These are phyloP conservation scores for Neurospora intermedia DNA, from an alignment of 495 filamentous ascomycete genomes.

Conservation along the genomic window DNA sequence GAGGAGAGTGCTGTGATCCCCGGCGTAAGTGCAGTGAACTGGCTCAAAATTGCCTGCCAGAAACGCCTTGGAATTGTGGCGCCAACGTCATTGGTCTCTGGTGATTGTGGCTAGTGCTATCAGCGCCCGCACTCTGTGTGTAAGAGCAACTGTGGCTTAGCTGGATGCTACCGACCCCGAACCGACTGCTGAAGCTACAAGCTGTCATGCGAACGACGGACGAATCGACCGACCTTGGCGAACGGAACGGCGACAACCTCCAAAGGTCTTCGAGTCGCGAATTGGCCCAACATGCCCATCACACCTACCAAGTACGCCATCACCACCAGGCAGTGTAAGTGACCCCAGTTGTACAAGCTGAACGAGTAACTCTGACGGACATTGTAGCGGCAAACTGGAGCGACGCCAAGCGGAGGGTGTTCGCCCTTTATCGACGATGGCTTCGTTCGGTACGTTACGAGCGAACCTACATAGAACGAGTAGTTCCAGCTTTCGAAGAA, in stretches of 20 bases:
- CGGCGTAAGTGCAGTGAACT: not conserved
- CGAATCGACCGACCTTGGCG: not conserved
- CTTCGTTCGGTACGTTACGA: conserved; percentile 67
- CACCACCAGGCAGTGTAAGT: conserved; percentile 79
- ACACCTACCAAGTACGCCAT: conserved; percentile 88
- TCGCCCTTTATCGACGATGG: conserved; percentile 87
- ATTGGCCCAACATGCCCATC: conserved; percentile 44
- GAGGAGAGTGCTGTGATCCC: not conserved
- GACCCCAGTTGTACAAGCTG: not conserved
- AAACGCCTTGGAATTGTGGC: not conserved
- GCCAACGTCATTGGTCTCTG: not conserved
- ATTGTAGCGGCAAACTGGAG: conserved; percentile 66
- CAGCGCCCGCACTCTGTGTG: not conserved
- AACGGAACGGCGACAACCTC: conserved; percentile 14
- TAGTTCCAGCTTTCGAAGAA: not conserved
- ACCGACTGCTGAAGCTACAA: not conserved
- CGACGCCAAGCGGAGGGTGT: conserved; percentile 73
- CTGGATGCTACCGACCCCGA: not conserved
- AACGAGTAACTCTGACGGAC: conserved; percentile 7
- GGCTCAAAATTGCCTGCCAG: not conserved
- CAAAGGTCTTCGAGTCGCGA: not conserved
- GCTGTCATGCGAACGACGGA: not conserved
- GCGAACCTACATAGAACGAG: not conserved
- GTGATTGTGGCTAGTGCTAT: not conserved
- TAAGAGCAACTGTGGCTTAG: not conserved